phyloP scores from a whole-genome alignment of 805 yeast species.

The Hanseniaspora clermontiae region DNA sequence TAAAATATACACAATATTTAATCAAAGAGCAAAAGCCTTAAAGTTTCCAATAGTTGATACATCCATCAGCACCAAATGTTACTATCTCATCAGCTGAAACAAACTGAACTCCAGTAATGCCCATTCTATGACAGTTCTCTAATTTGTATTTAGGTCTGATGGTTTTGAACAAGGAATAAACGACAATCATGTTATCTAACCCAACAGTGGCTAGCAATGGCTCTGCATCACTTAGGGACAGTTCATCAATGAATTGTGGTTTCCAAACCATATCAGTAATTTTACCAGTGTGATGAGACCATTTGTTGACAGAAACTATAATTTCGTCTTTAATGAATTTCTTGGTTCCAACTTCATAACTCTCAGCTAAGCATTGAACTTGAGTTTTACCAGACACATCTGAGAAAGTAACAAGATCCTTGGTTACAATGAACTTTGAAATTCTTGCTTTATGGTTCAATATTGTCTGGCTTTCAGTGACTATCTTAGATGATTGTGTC shows the following conservation, averaged over 20 bases:
- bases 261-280: constrained; percentile 70
- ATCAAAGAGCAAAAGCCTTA: too few relatives aligned
- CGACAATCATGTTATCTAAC: constrained; percentile 64
- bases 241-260: constrained; percentile 15
- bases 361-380: constrained; percentile 6
- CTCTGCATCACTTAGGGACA: constrained; percentile 39
- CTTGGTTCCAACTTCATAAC: background rate
- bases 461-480: background rate
- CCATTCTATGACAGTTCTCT: constrained; percentile 77
- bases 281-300: constrained; percentile 89
- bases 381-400: constrained; percentile 12
- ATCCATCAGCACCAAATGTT: constrained; percentile 71
- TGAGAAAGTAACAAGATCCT: constrained; percentile 4
- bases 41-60: constrained; percentile 56
- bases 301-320: constrained; percentile 33
- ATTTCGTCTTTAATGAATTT: background rate
- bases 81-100: constrained; percentile 36
- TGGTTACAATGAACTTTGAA: background rate
- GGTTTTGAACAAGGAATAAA: constrained; percentile 72
- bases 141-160: constrained; percentile 53
- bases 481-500: background rate
- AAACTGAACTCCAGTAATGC: constrained; percentile 72
- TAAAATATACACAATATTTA: background rate
- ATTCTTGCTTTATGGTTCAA: constrained; percentile 7
- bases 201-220: constrained; percentile 68